Evolutionary conservation across 2,329 filamentous ascomycete species (phyloP).

Genomic region (Alternaria ventricosa): DNA sequence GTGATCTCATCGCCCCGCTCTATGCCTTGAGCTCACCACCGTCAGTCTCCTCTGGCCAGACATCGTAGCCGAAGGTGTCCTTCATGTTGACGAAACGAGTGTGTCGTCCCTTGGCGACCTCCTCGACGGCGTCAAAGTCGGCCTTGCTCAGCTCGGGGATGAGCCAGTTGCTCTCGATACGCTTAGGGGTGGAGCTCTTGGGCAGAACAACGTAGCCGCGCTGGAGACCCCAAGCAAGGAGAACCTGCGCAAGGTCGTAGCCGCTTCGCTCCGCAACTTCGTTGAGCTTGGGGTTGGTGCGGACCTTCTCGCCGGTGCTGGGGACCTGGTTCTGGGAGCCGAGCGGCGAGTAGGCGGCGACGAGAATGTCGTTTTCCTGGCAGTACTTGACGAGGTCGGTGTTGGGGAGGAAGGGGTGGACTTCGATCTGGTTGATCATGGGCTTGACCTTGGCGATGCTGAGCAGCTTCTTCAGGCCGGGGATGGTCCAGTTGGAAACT

Average conservation of each 20-base stretch:
- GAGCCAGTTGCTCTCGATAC: conserved; percentile 67
- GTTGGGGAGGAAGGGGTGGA: conserved; percentile 76
- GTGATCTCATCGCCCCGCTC: neutral
- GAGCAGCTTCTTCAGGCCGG: conserved; percentile 72
- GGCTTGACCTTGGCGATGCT: conserved; percentile 70
- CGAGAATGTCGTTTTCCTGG: conserved; percentile 64
- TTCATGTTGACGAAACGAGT: conserved; percentile 82
- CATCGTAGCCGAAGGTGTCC: conserved; percentile 77
- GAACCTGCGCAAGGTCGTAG: conserved; percentile 79
- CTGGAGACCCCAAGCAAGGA: conserved; percentile 83
- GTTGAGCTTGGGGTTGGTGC: conserved; percentile 71
- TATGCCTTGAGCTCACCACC: conserved; percentile 35
- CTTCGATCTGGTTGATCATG: conserved; percentile 75
- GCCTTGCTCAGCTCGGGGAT: conserved; percentile 62
- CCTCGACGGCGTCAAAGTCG: conserved; percentile 66
- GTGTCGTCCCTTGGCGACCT: conserved; percentile 70
- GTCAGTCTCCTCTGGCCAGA: conserved; percentile 56
- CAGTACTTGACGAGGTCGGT: conserved; percentile 65
- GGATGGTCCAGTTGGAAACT: conserved; percentile 74
- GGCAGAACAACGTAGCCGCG: conserved; percentile 61
- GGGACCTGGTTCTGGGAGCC: conserved; percentile 74
- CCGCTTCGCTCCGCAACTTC: conserved; percentile 74
- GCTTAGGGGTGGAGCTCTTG: conserved; percentile 51
- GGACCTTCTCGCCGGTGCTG: conserved; percentile 70
- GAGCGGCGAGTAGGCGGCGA: conserved; percentile 71